Evolutionary conservation across 768 basidiomycete species (phyloP).

Genomic region (Tylopilus sp.): DNA sequence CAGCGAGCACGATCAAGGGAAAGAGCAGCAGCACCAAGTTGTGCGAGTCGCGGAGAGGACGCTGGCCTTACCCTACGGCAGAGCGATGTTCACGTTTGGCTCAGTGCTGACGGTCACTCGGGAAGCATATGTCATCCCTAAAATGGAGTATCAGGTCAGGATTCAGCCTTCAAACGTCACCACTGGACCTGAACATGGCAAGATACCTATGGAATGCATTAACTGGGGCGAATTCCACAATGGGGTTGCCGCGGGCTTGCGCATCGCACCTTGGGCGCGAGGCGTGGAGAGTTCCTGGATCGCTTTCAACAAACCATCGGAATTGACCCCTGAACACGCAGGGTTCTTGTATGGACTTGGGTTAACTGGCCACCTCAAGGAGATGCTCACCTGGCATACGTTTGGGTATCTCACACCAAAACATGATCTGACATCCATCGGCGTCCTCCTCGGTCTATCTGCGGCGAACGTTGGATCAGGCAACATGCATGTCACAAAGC

Average conservation of each 20-base stretch:
- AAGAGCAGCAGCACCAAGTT: slow-evolving; percentile 81
- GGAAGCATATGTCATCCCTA: slow-evolving; percentile 77
- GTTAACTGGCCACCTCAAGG: slow-evolving; percentile 84
- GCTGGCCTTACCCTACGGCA: slow-evolving; percentile 83
- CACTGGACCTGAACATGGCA: slow-evolving; percentile 64
- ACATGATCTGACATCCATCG: slow-evolving; percentile 93
- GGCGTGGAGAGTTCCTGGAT: slow-evolving; percentile 94
- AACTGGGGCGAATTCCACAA: slow-evolving; percentile 99
- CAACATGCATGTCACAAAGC: slow-evolving; percentile 84
- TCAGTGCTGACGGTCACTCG: slow-evolving; percentile 71
- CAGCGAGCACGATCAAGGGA: slow-evolving; percentile 85
- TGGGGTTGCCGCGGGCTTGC: slow-evolving; percentile 88
- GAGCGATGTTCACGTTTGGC: slow-evolving; percentile 90
- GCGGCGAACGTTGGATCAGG: slow-evolving; percentile 85
- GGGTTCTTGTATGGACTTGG: slow-evolving; percentile 94
- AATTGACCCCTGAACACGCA: slow-evolving; percentile 91
- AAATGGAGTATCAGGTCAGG: slow-evolving; percentile 71
- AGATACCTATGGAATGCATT: slow-evolving; percentile 66
- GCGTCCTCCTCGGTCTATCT: slow-evolving; percentile 87
- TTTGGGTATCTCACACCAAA: slow-evolving; percentile 94
- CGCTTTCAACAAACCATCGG: slow-evolving; percentile 89
- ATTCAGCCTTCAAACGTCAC: slow-evolving; percentile 69
- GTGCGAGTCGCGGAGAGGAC: slow-evolving; percentile 83
- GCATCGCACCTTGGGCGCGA: slow-evolving; percentile 69
- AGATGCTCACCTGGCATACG: slow-evolving; percentile 92